A percentile compares a stretch with the other conserved stretches of the same genome.
These are phyloP conservation scores for Henckelia pumila DNA, from an alignment of 257 asterid genomes.

Conservation along the genomic window DNA sequence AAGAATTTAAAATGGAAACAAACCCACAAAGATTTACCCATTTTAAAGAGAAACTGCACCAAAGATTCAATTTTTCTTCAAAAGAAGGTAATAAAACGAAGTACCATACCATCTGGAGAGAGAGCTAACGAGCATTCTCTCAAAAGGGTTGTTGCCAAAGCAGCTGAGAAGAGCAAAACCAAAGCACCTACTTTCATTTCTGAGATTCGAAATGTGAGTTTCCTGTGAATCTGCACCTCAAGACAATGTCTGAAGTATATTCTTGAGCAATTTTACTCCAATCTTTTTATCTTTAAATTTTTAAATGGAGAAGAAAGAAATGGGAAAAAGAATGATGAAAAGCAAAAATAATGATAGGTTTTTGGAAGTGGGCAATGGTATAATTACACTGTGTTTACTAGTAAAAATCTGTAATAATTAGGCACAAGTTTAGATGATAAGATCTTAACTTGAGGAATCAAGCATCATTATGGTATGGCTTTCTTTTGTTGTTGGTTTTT, in stretches of 20 bases:
- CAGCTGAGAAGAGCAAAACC: constrained; percentile 42
- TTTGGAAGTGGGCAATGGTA: constrained; percentile 30
- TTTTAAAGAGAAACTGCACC: not conserved
- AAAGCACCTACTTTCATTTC: constrained; percentile 50
- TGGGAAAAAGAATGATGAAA: constrained; percentile 34
- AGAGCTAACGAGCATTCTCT: constrained; percentile 53
- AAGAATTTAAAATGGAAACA: not conserved
- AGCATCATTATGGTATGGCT: not conserved
- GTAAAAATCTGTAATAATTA: constrained; percentile 42
- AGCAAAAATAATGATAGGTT: constrained; percentile 40
- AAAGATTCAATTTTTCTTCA: constrained; percentile 19
- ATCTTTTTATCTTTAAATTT: constrained; percentile 12
- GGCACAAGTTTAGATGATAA: constrained; percentile 8
- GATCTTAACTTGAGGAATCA: not conserved
- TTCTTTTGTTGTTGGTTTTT: not conserved
- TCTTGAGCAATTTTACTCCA: constrained; percentile 2
- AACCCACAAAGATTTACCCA: constrained; percentile 12
- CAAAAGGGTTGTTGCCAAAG: constrained; percentile 48
- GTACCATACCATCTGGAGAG: constrained; percentile 70
- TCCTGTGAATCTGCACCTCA: constrained; percentile 4
- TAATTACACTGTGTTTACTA: constrained; percentile 45
- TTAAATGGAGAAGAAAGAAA: constrained; percentile 29
- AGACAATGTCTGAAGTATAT: not conserved
- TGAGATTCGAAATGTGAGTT: constrained; percentile 25
- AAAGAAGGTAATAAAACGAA: not conserved